Base-by-base conservation (phyloP, 768 basidiomycete genomes). In the Amanita phalloides region DNA sequence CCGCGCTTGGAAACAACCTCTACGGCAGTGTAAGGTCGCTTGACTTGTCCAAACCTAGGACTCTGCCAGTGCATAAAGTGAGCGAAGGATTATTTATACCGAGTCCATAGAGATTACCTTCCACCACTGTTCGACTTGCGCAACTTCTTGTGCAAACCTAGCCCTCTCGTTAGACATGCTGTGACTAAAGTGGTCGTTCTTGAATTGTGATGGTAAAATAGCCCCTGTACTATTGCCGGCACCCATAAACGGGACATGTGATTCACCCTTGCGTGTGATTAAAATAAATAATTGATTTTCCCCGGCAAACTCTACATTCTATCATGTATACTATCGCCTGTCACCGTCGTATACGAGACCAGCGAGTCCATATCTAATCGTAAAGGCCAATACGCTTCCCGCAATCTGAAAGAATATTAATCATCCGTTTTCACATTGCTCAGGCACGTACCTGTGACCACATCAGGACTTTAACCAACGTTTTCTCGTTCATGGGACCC, bases 1-100 rank as follows among this genome's bases (percentile, higher is more conserved):
- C 96, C 96, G 32, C 95, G 79, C 71, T 98, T 97, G 17, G 88
- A 76, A 55, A 97, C 93, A 59, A 98, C 94, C 55, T 97, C 84
- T 21, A 82, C 84, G 9, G 95, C 92, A 43, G 87, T 85, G 71
- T 97, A 99, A 3, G 93, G 94, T 21, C 96, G 84, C 57, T 77
- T 83, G n/a, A 87, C 84, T 61, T 83, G 77, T 23, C 81, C 77
- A 67, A 94, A 99, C 33, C 96, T 90, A 17, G 90, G 82, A 61
- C 69, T 82, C 94, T 97, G 17, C 17, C 17, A 17, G 17, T 30
- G 21, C 45, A 13, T 33, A 25, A 23, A 38, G 54, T 17, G 55
- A 53, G 32, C 23, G 43, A 43, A 57, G 51, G 39, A 6, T 52
- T 26, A 14, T 38, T 45, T n/a, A 23, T 36, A 48, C 14, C 52